Conservation (phyloP, 768 basidiomycete genomes). For the Podaxis carcinomalis region DNA sequence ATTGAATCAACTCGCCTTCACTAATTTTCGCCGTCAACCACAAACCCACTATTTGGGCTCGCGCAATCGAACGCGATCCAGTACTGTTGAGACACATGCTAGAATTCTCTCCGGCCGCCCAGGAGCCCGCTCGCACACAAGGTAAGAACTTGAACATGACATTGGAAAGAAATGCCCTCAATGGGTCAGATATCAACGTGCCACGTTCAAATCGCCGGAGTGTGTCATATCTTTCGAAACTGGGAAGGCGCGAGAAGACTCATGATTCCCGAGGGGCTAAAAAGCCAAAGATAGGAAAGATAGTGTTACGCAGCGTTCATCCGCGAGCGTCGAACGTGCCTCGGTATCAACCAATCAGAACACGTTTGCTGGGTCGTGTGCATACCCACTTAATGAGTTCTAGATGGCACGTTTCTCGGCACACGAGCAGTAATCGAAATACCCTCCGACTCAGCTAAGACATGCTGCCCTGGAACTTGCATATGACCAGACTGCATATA, state of each 20-base stretch:
- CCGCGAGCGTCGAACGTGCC: conserved; percentile 16
- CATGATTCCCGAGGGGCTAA: neutral
- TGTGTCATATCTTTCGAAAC: neutral
- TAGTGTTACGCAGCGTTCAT: neutral
- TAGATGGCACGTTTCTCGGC: conserved; percentile 20
- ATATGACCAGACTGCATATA: neutral
- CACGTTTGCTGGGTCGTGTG: conserved; percentile 15
- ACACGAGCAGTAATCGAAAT: conserved; percentile 18
- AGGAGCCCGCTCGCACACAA: neutral
- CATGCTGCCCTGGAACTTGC: neutral
- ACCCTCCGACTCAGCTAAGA: conserved; percentile 4
- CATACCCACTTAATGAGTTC: neutral
- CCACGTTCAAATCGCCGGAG: neutral
- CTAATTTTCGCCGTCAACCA: neutral
- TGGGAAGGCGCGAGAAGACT: neutral
- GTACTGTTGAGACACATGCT: neutral
- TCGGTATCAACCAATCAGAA: conserved; percentile 17
- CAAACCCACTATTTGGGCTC: neutral
- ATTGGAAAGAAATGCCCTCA: neutral
- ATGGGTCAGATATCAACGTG: conserved; percentile 3
- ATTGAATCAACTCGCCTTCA: neutral
- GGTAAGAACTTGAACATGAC: neutral
- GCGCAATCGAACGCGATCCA: neutral
- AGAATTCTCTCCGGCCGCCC: neutral
- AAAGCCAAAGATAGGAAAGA: neutral